Base-by-base conservation (phyloP, 805 yeast genomes). In the Cephaloascus albidus region DNA sequence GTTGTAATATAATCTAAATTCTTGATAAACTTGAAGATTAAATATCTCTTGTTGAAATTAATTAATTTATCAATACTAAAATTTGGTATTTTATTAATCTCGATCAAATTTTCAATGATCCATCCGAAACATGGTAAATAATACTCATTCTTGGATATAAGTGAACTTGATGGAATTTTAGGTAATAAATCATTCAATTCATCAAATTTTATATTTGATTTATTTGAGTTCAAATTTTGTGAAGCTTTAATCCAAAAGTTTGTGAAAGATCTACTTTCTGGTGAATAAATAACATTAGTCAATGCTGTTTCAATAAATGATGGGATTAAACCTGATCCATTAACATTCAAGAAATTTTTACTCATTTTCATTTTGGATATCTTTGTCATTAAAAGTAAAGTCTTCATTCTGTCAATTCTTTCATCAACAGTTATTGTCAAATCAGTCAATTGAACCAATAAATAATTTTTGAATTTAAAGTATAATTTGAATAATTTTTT, bases 71-170 rank as follows among this genome's bases (percentile, higher is more conserved):
- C 75, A 43, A 72, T 78, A 38, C 81, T 74, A 76, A 78, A 84
- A 50, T 83, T 85, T 16, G 96, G 95, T 43, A 81, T 76, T 39
- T 49, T 58, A 43, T 62, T 63, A 10, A 60, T 49, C 51, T 85
- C 95, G 40, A 88, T 54, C 45, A 90, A 61, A 44, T 94, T 77
- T 49, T 84, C 90, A 18, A 83, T 65, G 38, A 87, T 67, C 97
- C 97, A 90, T 10, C 97, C 97, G 43, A 87, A 76, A 52, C 96
- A 89, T 2, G 95, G 93, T 4, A 87, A 75, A 37, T 85, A 61
- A 0, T 79, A 70, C 39, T 69, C 67, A 42, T 56, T 45, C 44
- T 45, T 20, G 41, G 45, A 65, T 53, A 36, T 62, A 68, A 2
- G 47, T 37, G 3, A 46, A 39, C 3, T 47, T 47, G 15, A 67